Base-by-base conservation (phyloP, 768 basidiomycete species). In the Clavaria fumosa region DNA sequence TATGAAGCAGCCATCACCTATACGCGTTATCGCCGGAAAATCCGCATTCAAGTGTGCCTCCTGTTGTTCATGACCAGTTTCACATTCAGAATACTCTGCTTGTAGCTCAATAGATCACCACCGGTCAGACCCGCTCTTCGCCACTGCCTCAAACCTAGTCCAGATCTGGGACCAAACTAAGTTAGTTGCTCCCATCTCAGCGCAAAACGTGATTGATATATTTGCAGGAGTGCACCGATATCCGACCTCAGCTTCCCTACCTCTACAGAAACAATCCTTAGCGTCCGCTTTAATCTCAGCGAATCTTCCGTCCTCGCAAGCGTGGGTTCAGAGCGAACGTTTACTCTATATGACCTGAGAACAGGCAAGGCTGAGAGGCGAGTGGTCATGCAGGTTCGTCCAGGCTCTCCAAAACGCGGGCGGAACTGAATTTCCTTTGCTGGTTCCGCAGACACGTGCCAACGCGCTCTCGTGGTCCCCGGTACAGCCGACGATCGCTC, bases 161-260 rank as follows among this genome's bases (percentile, higher is more conserved):
- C 93, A 97, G 54, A 69, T 99, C 46, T 99, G 95, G 95, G 95
- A 99, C 48, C 89, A 96, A 57, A 91, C 80, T 24, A 88, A 88
- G 84, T 88, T 39, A n/a, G 75, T 50, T 18, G 1, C 34, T 10
- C 23, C 31, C 20, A 22, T 23, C 28, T 23, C 31, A 30, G 28
- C 11, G 20, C 24, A 32, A 21, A 32, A 21, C 26, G 6, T 19
- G 26, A 22, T 20, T 39, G 28, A 35, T 21, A 14, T 15, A 15
- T 17, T 7, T 12, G 21, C 41, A 88, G 85, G 65, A 86, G 77
- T 38, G 73, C 83, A 2, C 77, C 89, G 7, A 62, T 95, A 33
- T 85, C 84, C 12, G 83, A 89, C 42, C 68, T 95, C 40, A 80
- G 80, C 2, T 91, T 90, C 53, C 76, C 85, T 5, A 79, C 75